A percentile compares a stretch with the other conserved stretches of the same genome.
Conservation (phyloP, 2,329 filamentous ascomycete genomes). For the Aspergillus pseudoviridinutans region DNA sequence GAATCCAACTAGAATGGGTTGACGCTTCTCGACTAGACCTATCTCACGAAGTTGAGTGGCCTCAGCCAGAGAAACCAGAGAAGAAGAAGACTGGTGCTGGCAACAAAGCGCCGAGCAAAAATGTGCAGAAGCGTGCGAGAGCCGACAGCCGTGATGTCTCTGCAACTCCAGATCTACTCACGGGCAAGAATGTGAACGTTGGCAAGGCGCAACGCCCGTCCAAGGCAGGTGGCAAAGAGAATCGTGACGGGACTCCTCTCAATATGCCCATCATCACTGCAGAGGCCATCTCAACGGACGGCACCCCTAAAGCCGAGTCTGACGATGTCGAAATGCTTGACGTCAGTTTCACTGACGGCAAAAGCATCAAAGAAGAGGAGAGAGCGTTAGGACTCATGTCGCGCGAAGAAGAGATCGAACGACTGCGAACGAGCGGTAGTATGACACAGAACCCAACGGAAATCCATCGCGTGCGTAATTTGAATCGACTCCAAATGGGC, state of each 20-base stretch:
- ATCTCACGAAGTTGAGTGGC: constrained; percentile 90
- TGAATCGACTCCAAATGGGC: constrained; percentile 92
- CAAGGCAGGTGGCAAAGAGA: constrained; percentile 59
- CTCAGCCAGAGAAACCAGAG: constrained; percentile 82
- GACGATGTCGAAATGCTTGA: constrained; percentile 45
- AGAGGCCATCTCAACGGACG: constrained; percentile 35
- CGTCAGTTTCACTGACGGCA: constrained; percentile 26
- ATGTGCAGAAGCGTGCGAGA: constrained; percentile 51
- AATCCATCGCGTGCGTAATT: constrained; percentile 90
- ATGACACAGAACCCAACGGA: constrained; percentile 99
- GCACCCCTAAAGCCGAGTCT: constrained; percentile 37
- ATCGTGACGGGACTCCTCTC: constrained; percentile 42
- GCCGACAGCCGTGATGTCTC: constrained; percentile 53
- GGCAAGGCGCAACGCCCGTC: constrained; percentile 47
- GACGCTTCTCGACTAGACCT: constrained; percentile 78
- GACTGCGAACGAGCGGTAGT: constrained; percentile 85
- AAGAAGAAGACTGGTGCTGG: constrained; percentile 67
- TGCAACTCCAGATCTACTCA: constrained; percentile 51
- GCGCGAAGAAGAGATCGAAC: constrained; percentile 91
- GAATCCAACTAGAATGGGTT: constrained; percentile 71
- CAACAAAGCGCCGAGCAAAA: constrained; percentile 54
- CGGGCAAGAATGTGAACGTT: constrained; percentile 47
- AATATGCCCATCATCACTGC: constrained; percentile 30
- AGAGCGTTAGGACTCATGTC: constrained; percentile 42
- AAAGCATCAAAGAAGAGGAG: constrained; percentile 36